Base-by-base conservation (phyloP, 2,329 filamentous ascomycete species). In the Byssothecium circinans region DNA sequence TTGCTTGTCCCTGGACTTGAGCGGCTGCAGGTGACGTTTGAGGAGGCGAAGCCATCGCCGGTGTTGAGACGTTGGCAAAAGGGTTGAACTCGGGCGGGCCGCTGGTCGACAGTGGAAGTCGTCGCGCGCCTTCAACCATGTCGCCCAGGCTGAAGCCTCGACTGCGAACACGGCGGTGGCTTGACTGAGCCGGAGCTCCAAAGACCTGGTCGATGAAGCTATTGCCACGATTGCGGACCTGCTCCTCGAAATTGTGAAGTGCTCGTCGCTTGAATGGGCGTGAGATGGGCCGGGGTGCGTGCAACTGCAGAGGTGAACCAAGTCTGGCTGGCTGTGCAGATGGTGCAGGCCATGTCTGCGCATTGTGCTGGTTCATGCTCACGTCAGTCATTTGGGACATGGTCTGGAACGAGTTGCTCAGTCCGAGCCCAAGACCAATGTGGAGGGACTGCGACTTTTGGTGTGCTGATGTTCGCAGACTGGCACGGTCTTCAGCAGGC, bases 121-220 rank as follows among this genome's bases (percentile, higher is more conserved):
- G 74, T 42, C 74, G 68, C 57, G 72, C 76, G 42, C 76, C 73
- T 22, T 75, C 75, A 52, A 74, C 75, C 49, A 81, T 77, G 43
- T 82, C 80, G 41, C 82, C 79, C 19, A 81, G 75, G 38, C 81
- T 85, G 58, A 83, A 84, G 45, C 83, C 83, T 35, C 83, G 80
- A 56, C 78, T 83, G 33, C 83, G 78, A 27, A 83, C 76, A 23
- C 81, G 78, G 45, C 80, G 78, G 55, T 81, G 76, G 43, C 78
- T 77, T 8, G 74, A 73, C 49, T 82, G 77, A 22, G 73, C 69
- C 32, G 73, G 70, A 27, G 71, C 70, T 45, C 74, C 71, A 52
- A 80, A 77, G 8, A 79, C 62, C 47, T 78, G 70, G 41, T 67
- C 70, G 32, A 71, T 68, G 6, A 75, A 70, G 51, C 71, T 74